Evolutionary conservation across 345 rosid species (phyloP).

Genomic region (Erysimum cheiranthoides): DNA sequence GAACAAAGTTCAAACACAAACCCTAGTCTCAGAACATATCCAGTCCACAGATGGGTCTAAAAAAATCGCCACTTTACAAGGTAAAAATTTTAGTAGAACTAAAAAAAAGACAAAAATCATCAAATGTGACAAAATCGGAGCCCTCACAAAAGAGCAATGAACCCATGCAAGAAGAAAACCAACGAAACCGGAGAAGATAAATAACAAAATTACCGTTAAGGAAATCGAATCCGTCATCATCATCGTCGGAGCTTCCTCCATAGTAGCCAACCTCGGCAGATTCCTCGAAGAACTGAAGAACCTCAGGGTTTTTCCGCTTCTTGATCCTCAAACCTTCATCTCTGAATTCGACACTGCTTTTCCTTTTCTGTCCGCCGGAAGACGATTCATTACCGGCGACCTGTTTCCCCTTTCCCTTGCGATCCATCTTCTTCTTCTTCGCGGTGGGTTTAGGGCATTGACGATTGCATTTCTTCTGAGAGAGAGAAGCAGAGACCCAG

Average conservation of each 20-base stretch:
- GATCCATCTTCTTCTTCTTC: slow-evolving; percentile 36
- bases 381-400: slow-evolving; percentile 35
- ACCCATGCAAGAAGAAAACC: slow-evolving; percentile 31
- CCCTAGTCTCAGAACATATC: slow-evolving; percentile 16
- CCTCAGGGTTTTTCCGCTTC: slow-evolving; percentile 55
- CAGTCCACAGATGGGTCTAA: background rate
- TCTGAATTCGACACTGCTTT: slow-evolving; percentile 32
- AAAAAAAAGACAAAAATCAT: background rate
- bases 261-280: slow-evolving; percentile 54
- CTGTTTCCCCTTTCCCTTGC: slow-evolving; percentile 50
- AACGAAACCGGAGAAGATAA: background rate
- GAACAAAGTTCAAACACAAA: slow-evolving; percentile 24
- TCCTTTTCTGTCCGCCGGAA: slow-evolving; percentile 48
- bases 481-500: background rate
- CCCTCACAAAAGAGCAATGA: background rate
- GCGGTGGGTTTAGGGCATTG: slow-evolving; percentile 36
- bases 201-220: slow-evolving; percentile 46
- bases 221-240: slow-evolving; percentile 41
- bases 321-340: slow-evolving; percentile 49
- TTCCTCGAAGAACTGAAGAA: slow-evolving; percentile 75
- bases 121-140: slow-evolving; percentile 14
- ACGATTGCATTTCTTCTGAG: slow-evolving; percentile 13
- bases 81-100: background rate
- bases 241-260: slow-evolving; percentile 53
- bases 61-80: background rate